Conservation (phyloP, 345 rosid species). For the Euphorbia tirucalli region DNA sequence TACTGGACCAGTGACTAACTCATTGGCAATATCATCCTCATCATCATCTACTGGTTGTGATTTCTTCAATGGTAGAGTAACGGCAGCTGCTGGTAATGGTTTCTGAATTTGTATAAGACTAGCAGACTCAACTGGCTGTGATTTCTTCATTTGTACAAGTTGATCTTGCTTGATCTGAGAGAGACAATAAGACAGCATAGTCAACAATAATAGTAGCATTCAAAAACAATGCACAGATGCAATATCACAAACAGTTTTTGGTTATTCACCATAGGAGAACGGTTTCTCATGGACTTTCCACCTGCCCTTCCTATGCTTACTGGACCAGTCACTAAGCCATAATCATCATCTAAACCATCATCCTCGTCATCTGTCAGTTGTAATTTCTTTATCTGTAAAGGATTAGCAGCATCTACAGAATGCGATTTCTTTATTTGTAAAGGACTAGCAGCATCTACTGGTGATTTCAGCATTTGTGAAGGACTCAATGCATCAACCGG, state of each 20-base stretch:
- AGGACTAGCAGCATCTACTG: not conserved
- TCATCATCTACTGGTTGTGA: slow-evolving; percentile 28
- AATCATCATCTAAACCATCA: slow-evolving; percentile 32
- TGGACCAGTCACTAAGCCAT: slow-evolving; percentile 15
- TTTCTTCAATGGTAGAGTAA: slow-evolving; percentile 20
- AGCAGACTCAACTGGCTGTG: not conserved
- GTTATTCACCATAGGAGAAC: slow-evolving; percentile 39
- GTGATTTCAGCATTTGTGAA: not conserved
- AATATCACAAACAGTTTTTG: not conserved
- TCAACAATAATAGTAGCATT: not conserved
- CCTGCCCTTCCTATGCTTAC: slow-evolving; percentile 41
- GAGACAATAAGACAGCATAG: not conserved
- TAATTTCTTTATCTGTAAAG: slow-evolving; percentile 21
- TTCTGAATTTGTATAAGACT: not conserved
- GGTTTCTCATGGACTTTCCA: slow-evolving; percentile 29
- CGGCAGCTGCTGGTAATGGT: slow-evolving; percentile 22
- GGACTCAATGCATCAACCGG: not conserved
- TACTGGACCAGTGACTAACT: slow-evolving; percentile 16
- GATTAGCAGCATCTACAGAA: slow-evolving; percentile 24
- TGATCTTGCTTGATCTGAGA: not conserved
- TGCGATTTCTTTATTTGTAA: not conserved
- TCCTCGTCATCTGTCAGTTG: slow-evolving; percentile 32
- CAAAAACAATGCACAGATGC: not conserved
- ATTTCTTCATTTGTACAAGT: not conserved
- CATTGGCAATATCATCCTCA: slow-evolving; percentile 33